Conservation (phyloP, 2,329 filamentous ascomycete genomes). For the Lasiodiplodia sp. region DNA sequence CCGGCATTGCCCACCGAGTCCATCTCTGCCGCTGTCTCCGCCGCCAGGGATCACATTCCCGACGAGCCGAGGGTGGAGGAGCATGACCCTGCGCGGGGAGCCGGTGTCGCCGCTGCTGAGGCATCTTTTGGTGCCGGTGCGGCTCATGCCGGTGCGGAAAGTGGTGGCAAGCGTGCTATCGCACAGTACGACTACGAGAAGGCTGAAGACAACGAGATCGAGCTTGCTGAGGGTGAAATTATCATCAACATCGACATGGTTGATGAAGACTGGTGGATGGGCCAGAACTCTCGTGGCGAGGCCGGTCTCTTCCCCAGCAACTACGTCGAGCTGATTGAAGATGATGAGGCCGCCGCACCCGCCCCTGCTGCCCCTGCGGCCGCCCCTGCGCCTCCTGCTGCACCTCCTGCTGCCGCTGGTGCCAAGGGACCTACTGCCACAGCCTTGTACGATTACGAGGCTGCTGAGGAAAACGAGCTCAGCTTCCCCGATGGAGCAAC, state of each 20-base stretch:
- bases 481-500: slow-evolving; percentile 90
- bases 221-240: slow-evolving; percentile 85
- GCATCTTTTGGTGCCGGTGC: slow-evolving; percentile 51
- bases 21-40: slow-evolving; percentile 67
- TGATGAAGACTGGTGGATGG: slow-evolving; percentile 99
- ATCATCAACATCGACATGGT: slow-evolving; percentile 96
- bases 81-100: slow-evolving; percentile 60
- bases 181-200: slow-evolving; percentile 97
- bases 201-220: slow-evolving; percentile 95
- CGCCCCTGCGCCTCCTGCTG: slow-evolving; percentile 38
- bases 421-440: slow-evolving; percentile 70
- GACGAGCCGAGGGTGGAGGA: slow-evolving; percentile 71
- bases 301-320: slow-evolving; percentile 94
- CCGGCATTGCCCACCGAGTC: slow-evolving; percentile 70
- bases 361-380: slow-evolving; percentile 45
- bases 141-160: slow-evolving; percentile 44
- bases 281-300: slow-evolving; percentile 84
- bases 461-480: slow-evolving; percentile 86
- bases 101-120: slow-evolving; percentile 55
- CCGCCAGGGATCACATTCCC: slow-evolving; percentile 66
- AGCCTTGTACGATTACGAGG: slow-evolving; percentile 94
- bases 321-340: slow-evolving; percentile 87
- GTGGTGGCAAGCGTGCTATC: slow-evolving; percentile 73
- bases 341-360: slow-evolving; percentile 53
- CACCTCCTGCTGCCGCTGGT: slow-evolving; percentile 44